Base-by-base conservation (phyloP, 495 filamentous ascomycete species). In the Hypoxylon subgilvum region DNA sequence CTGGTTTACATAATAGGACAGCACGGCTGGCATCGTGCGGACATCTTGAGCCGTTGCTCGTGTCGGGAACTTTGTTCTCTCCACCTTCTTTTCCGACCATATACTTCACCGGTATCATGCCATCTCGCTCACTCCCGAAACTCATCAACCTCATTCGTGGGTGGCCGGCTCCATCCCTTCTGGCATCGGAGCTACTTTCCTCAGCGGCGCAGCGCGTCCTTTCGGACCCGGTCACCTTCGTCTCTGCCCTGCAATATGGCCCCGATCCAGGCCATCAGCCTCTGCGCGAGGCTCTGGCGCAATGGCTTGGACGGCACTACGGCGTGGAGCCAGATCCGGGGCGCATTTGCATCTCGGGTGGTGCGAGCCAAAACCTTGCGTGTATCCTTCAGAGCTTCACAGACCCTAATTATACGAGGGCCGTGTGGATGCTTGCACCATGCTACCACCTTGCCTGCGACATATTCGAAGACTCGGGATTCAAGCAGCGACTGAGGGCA, bases 401-500 rank as follows among this genome's bases (percentile, higher is more conserved):
- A 0, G 89, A 91, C 61, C 87, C 88, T 0, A 57, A 78, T 1
- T 88, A 87, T 69, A 93, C 89, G 6, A 79, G 82, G 22, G 79
- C 78, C 68, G 79, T 91, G 14, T 93, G 87, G 81, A 77, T 92
- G 69, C 81, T 91, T 2, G 82, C 83, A 21, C 90, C 90, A 13
- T 83, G 83, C 6, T 94, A 92, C 64, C 85, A 85, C 65, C 76
- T 91, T 6, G 89, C 86, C 0, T 84, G 82, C 59, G 77, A 82
- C 4, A 84, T 89, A 14, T 88, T 94, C 63, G 78, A 88, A 50
- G 90, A 92, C 71, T 74, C 78, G 0, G 84, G 81, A 5, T 84
- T 89, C 55, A 68, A 73, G 10, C 74, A 76, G n/a, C 80, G 76
- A 23, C 67, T 90, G 51, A 70, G 76, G 25, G 84, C 80, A 2